phyloP scores from a whole-genome alignment of 345 rosid genomes.

The Lumnitzera racemosa region DNA sequence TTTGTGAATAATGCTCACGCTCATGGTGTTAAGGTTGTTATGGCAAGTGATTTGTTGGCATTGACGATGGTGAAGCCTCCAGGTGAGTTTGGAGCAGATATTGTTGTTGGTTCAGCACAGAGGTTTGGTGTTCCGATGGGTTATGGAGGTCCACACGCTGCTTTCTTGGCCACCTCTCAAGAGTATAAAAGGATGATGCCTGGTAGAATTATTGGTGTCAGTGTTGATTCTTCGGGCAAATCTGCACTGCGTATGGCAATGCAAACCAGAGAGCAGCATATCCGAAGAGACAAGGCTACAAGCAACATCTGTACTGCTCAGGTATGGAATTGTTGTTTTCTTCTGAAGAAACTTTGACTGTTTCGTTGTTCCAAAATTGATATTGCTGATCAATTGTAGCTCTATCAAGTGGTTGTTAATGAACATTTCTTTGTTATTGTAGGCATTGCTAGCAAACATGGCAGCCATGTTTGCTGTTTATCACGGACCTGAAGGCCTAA shows the following conservation, averaged over 20 bases:
- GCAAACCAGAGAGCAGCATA: slow-evolving; percentile 99
- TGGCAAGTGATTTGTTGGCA: slow-evolving; percentile 91
- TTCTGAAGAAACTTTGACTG: not conserved
- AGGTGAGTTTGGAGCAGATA: slow-evolving; percentile 90
- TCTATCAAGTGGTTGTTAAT: not conserved
- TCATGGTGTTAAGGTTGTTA: slow-evolving; percentile 90
- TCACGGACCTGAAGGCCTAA: slow-evolving; percentile 93
- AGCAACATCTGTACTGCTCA: slow-evolving; percentile 99
- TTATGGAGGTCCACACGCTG: slow-evolving; percentile 98
- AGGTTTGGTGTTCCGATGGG: slow-evolving; percentile 99
- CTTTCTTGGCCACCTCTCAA: slow-evolving; percentile 92
- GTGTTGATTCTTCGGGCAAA: slow-evolving; percentile 92
- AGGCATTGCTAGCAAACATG: slow-evolving; percentile 99
- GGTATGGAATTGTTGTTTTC: slow-evolving; percentile 35
- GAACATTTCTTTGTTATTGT: slow-evolving; percentile 16
- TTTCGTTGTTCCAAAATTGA: not conserved
- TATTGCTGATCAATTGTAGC: not conserved
- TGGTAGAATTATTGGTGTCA: slow-evolving; percentile 87
- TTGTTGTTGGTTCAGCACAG: slow-evolving; percentile 93
- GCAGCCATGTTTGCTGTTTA: slow-evolving; percentile 97
- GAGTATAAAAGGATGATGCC: slow-evolving; percentile 99
- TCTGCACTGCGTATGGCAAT: slow-evolving; percentile 96
- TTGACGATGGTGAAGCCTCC: slow-evolving; percentile 94
- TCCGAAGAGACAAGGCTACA: slow-evolving; percentile 97
- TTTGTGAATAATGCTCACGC: slow-evolving; percentile 88